These are phyloP conservation scores for Leccinum longicurvipes DNA, from an alignment of 768 basidiomycete species.

Conservation along the genomic window DNA sequence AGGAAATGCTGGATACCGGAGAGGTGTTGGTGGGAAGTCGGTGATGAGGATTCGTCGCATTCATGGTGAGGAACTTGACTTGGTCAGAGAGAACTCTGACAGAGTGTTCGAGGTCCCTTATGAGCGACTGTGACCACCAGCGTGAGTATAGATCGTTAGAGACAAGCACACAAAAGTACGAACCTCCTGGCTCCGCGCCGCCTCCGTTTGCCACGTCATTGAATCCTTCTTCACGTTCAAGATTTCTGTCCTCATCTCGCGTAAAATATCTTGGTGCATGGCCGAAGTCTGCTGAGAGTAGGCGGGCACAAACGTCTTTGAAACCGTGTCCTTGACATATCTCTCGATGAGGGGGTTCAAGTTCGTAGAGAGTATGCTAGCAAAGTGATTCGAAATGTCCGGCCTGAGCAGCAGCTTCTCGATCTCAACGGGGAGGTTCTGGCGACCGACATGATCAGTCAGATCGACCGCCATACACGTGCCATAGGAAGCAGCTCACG, in stretches of 20 bases:
- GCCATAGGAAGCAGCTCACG: slow-evolving; percentile 36
- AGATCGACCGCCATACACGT: background rate
- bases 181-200: slow-evolving; percentile 77
- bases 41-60: slow-evolving; percentile 38
- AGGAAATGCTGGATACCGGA: slow-evolving; percentile 34
- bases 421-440: slow-evolving; percentile 78
- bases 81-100: slow-evolving; percentile 76
- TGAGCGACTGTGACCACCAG: slow-evolving; percentile 47
- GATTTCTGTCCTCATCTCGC: slow-evolving; percentile 74
- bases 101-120: slow-evolving; percentile 78
- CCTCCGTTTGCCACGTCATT: slow-evolving; percentile 76
- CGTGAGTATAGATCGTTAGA: slow-evolving; percentile 8
- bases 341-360: slow-evolving; percentile 76
- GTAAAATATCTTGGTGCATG: slow-evolving; percentile 77
- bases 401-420: slow-evolving; percentile 75
- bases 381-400: slow-evolving; percentile 73
- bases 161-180: background rate
- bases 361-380: slow-evolving; percentile 66
- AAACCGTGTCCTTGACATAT: slow-evolving; percentile 77
- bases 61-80: slow-evolving; percentile 73
- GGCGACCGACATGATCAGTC: slow-evolving; percentile 6
- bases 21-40: slow-evolving; percentile 34
- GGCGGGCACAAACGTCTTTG: slow-evolving; percentile 70
- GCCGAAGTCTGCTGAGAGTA: slow-evolving; percentile 70
- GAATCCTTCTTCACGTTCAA: slow-evolving; percentile 76